phyloP scores from a whole-genome alignment of 352 stramenopile genomes.

The Pseudoperonospora humuli region DNA sequence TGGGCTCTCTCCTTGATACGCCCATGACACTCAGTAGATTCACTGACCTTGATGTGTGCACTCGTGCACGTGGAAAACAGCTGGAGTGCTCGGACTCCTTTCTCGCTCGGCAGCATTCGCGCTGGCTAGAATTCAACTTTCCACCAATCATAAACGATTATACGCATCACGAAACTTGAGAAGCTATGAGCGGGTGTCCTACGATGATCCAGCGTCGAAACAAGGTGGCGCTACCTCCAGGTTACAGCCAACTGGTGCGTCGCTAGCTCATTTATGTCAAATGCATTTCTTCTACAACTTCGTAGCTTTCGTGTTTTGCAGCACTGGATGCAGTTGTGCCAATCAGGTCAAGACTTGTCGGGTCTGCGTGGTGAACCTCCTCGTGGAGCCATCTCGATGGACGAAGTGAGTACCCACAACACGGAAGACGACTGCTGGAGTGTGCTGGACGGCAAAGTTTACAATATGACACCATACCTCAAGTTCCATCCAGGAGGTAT shows the following conservation, averaged over 20 bases:
- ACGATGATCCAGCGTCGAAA: slow-evolving; percentile 59
- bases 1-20: too few species aligned
- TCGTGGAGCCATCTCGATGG: slow-evolving; percentile 56
- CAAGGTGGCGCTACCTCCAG: slow-evolving; percentile 78
- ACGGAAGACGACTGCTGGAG: slow-evolving; percentile 91
- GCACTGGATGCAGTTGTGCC: slow-evolving; percentile 90
- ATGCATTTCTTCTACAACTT: not conserved
- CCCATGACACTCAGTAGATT: too few species aligned
- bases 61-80: too few species aligned
- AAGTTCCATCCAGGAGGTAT: slow-evolving; percentile 96
- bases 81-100: too few species aligned
- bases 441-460: slow-evolving; percentile 87
- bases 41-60: too few species aligned
- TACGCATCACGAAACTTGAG: too few species aligned
- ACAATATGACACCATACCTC: slow-evolving; percentile 97
- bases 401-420: slow-evolving; percentile 86
- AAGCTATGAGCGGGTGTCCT: not conserved
- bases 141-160: not conserved
- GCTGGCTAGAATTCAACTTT: too few species aligned
- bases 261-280: not conserved
- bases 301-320: slow-evolving; percentile 13
- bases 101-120: too few species aligned
- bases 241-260: slow-evolving; percentile 88
- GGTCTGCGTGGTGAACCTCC: slow-evolving; percentile 53
- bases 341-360: slow-evolving; percentile 80